Conservation (phyloP, 2,329 filamentous ascomycete genomes). For the Pseudocercospora vitis region DNA sequence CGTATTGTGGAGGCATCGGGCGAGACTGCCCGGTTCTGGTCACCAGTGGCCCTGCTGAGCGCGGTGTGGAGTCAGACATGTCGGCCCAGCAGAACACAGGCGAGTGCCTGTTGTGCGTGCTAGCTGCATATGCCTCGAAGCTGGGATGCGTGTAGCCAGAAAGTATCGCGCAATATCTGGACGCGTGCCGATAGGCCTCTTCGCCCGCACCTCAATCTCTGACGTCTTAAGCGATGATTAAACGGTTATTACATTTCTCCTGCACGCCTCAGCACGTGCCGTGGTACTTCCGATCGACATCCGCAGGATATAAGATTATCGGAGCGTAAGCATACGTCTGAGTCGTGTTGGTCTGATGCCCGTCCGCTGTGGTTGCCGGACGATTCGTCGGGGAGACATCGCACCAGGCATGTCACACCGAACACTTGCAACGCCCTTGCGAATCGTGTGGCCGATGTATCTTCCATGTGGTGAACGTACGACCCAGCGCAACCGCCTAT, state of each 20-base stretch:
- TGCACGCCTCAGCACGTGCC: constrained; percentile 15
- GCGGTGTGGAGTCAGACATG: constrained; percentile 6
- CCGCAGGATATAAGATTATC: constrained; percentile 3
- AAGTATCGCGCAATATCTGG: constrained; percentile 12
- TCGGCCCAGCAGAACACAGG: not conserved
- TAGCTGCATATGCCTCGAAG: constrained; percentile 1
- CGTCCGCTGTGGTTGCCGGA: constrained; percentile 1
- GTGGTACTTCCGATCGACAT: constrained; percentile 8
- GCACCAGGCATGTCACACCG: not conserved
- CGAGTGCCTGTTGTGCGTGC: constrained; percentile 6
- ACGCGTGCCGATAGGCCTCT: constrained; percentile 17
- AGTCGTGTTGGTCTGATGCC: not conserved
- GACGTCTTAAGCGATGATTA: constrained; percentile 1
- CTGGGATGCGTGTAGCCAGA: constrained; percentile 10
- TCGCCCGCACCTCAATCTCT: constrained; percentile 14
- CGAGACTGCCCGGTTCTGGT: not conserved
- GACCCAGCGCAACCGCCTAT: not conserved
- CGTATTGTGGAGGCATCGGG: not conserved
- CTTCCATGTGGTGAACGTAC: constrained; percentile 6
- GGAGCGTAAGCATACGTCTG: not conserved
- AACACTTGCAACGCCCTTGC: constrained; percentile 2
- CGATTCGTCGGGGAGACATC: not conserved
- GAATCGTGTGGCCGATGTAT: not conserved
- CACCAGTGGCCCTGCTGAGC: not conserved
- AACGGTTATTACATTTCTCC: constrained; percentile 13